phyloP scores from a whole-genome alignment of 2,329 filamentous ascomycete species.

The Trichoderma afroharzianum region DNA sequence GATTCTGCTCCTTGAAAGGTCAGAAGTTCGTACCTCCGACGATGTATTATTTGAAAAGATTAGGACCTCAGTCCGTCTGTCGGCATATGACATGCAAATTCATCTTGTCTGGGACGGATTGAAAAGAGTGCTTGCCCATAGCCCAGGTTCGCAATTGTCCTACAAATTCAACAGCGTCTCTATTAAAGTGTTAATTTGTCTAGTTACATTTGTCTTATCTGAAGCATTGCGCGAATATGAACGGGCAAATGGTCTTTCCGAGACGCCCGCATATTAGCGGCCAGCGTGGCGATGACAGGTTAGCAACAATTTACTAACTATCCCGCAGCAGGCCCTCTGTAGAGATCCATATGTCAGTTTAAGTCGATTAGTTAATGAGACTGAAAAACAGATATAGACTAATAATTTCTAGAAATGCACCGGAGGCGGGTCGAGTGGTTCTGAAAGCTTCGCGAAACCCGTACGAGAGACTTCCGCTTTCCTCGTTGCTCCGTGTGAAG shows the following conservation, averaged over 20 bases:
- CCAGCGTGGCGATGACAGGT: background rate
- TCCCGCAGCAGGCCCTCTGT: too few relatives aligned
- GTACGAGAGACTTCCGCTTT: background rate
- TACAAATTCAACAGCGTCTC: background rate
- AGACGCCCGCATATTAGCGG: background rate
- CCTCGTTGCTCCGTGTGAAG: too few relatives aligned
- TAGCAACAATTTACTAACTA: background rate
- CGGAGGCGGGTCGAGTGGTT: background rate
- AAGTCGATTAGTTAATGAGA: background rate
- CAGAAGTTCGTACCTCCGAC: too few relatives aligned
- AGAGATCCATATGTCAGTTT: background rate
- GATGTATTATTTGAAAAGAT: too few relatives aligned
- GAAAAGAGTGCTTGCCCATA: background rate
- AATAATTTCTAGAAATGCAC: too few relatives aligned
- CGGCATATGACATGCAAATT: too few relatives aligned
- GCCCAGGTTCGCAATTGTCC: background rate
- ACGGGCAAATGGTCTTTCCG: background rate
- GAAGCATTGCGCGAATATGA: background rate
- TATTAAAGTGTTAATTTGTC: accelerated
- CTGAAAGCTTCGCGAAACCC: background rate
- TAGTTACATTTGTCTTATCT: background rate
- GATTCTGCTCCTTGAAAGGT: too few relatives aligned
- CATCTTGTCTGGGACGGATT: background rate
- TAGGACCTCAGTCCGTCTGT: too few relatives aligned
- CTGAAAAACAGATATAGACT: accelerated